A percentile compares a stretch with the other conserved stretches of the same genome.
These are phyloP conservation scores for Nissolia schottii DNA, from an alignment of 306 rosid genomes.

Conservation along the genomic window DNA sequence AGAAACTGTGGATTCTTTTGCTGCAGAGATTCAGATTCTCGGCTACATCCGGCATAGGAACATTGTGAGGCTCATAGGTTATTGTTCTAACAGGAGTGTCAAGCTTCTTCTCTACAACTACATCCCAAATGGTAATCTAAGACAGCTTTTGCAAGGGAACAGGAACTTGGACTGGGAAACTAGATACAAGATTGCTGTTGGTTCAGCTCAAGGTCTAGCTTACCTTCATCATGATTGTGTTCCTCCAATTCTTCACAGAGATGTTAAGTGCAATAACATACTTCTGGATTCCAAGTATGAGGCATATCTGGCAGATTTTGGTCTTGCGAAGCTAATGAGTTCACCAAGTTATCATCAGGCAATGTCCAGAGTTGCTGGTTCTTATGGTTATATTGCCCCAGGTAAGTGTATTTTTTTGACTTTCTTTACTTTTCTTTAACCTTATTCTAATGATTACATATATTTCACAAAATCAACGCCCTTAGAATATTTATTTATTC, in stretches of 20 bases:
- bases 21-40: constrained; percentile 95
- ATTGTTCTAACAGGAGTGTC: constrained; percentile 85
- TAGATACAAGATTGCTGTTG: constrained; percentile 93
- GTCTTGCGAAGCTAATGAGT: constrained; percentile 88
- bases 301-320: constrained; percentile 92
- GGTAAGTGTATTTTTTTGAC: constrained; percentile 47
- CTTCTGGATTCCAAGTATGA: constrained; percentile 87
- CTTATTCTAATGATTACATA: neutral
- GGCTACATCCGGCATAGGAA: constrained; percentile 95
- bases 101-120: constrained; percentile 92
- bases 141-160: constrained; percentile 76
- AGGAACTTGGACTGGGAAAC: constrained; percentile 93
- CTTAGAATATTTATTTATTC: neutral
- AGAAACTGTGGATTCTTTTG: constrained; percentile 75
- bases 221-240: constrained; percentile 97
- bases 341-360: constrained; percentile 82
- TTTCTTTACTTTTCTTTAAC: neutral
- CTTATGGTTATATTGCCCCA: constrained; percentile 98
- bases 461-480: neutral
- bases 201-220: constrained; percentile 89
- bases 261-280: constrained; percentile 96
- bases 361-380: constrained; percentile 96
- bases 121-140: constrained; percentile 86
- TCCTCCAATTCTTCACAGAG: constrained; percentile 92
- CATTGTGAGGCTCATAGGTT: constrained; percentile 86